phyloP scores from a whole-genome alignment of 2,329 filamentous ascomycete genomes.

The Fusarium globosum region DNA sequence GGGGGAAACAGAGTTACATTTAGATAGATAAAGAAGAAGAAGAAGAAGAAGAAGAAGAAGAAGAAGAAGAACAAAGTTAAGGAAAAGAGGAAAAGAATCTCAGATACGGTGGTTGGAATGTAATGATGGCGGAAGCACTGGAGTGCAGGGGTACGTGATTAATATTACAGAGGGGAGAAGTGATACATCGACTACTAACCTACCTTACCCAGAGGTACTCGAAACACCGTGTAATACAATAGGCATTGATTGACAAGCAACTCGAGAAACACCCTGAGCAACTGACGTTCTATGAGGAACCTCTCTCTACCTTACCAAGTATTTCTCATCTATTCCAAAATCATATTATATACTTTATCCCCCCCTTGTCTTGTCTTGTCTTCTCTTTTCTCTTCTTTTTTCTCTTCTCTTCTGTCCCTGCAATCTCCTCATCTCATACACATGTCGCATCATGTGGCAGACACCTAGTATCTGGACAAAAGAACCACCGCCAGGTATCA shows the following conservation, averaged over 20 bases:
- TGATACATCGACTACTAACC: not conserved
- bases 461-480: not conserved
- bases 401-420: not conserved
- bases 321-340: not conserved
- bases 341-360: not conserved
- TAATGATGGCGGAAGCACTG: slow-evolving; percentile 10
- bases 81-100: not conserved
- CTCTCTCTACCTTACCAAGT: not conserved
- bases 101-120: not conserved
- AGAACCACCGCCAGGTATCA: not conserved
- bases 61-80: not conserved
- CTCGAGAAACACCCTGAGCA: not conserved
- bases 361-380: not conserved
- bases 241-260: not conserved
- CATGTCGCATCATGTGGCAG: not conserved
- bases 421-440: not conserved
- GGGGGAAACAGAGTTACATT: not conserved
- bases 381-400: not conserved
- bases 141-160: not conserved
- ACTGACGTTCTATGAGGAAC: not conserved
- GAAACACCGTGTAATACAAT: not conserved
- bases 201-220: not conserved
- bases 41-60: not conserved
- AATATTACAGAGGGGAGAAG: slow-evolving; percentile 6
- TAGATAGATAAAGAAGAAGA: not conserved